Evolutionary conservation across 768 basidiomycete species (phyloP), one percentile per base, ranked within the genome.

Genomic region (Tylopilus subfusipes): DNA sequence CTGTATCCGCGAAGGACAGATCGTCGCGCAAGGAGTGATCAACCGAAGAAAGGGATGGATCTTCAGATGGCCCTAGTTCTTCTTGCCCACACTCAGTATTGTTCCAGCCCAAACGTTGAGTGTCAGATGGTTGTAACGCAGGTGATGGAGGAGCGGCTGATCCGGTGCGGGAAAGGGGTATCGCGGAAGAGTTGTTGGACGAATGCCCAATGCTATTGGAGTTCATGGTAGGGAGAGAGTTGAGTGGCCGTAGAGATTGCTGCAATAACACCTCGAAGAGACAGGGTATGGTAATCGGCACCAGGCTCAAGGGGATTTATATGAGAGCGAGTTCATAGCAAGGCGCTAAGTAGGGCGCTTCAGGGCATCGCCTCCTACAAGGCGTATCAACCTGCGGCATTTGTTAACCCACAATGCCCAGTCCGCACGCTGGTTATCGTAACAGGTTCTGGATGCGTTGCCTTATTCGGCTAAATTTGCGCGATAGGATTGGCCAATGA

Each of bases 141-240:
- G 43, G 22, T 3, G 45, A 83, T 31, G 77, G 67, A 16, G 83
- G 21, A 12, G 4, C 13, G 11, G 2, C 39, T 13, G 5, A 11
- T 40, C n/a, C 12, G 11, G 39, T 40, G 21, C 21, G 9, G 7
- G 77, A 69, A 36, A 84, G 63, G 67, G 84, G 79, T 53, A 84
- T 63, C 43, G 79, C 82, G 27, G 82, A 85, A 43, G 82, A 78
- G 55, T 71, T 75, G 19, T 21, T 12, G 19, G 13, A 22, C 8
- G 21, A 3, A 40, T 13, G 21, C 30, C 49, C 56, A 19, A 30
- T 24, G 27, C 22, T 34, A 39, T 53, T 44, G 47, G 51, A 44
- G 6, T 59, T 55, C 64, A 64, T 63, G 5, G 39, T 30, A 31
- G 24, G 43, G n/a, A 44, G 34, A 36, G 34, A 29, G n/a, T n/a